Base-by-base conservation (phyloP, 2,329 filamentous ascomycete species). In the Phaeosphaeriaceae sp. region DNA sequence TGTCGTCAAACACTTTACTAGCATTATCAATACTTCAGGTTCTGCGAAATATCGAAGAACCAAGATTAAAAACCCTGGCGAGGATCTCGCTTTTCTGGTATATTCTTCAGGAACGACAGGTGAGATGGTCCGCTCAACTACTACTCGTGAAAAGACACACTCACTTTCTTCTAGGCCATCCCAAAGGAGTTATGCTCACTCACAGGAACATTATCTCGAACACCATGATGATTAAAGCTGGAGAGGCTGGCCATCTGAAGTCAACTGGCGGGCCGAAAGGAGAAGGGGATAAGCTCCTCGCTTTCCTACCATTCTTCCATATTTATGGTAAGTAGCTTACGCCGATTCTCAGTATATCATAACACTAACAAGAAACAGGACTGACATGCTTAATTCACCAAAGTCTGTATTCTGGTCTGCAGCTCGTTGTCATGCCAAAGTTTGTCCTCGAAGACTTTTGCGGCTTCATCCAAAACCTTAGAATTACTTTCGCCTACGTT, bases 101-200 rank as follows among this genome's bases (percentile, higher is more conserved):
- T 97, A 96, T 72, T 91, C 87, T 41, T 92, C 88, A 6, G 93
- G 93, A 6, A 97, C 93, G 0, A 97, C 93, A 0, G 93, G 32
- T 34, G 17, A 26, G 23, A 9, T 26, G 23, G 4, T 26, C 11
- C 23, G 7, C 7, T 6, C 7, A 11, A 26, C 23, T 7, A 26
- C 11, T 11, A 26, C 23, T 26, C 3, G 11, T 26, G 7, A 11
- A 26, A 26, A 8, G 23, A 11, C 11, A 26, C 11, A 26, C n/a
- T 34, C n/a, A 34, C n/a, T 16, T 7, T 34, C n/a, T 34, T 34
- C 23, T 7, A 34, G 38, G 93, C 2, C 77, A 92, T 42, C 92
- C 93, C 0, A 97, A 97, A 74, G 93, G 92, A 13, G 93, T 97
- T 12, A 89, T 90, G 83, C 79, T 97, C 26, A 88, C 85, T 6